Evolutionary conservation across 768 basidiomycete species (phyloP).

Genomic region (Tephrocybe rancida): DNA sequence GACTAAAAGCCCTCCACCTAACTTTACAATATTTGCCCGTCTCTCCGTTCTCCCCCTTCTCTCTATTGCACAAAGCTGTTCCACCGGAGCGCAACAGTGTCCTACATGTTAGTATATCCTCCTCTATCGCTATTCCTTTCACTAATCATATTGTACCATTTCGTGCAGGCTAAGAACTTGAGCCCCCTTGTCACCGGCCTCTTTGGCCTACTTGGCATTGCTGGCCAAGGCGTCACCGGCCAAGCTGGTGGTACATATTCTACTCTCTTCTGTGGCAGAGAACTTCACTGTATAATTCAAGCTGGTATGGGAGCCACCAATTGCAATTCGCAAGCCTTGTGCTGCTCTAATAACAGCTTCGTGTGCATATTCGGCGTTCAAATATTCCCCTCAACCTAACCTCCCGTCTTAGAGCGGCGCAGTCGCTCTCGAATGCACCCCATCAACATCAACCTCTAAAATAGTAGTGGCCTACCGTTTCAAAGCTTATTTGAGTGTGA

Average conservation of each 20-base stretch:
- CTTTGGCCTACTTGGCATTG: background rate
- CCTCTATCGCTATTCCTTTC: background rate
- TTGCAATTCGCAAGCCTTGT: background rate
- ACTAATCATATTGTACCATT: background rate
- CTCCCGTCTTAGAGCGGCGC: background rate
- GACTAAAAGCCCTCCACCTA: too few species aligned
- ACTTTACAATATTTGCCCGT: slow-evolving; percentile 1
- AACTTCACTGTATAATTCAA: background rate
- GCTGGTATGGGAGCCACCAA: background rate
- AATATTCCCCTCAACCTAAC: background rate
- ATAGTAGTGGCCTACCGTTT: too few species aligned
- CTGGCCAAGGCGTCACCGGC: background rate
- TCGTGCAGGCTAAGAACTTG: too few species aligned
- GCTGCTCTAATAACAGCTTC: background rate
- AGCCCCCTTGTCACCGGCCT: background rate
- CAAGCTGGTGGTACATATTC: background rate
- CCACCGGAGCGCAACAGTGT: background rate
- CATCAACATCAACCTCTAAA: background rate
- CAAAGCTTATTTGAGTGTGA: too few species aligned
- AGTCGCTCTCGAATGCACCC: background rate
- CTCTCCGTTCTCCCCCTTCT: background rate
- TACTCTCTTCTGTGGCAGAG: background rate
- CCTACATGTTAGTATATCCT: background rate
- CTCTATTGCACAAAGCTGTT: background rate
- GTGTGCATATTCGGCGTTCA: background rate